phyloP scores from a whole-genome alignment of 208 protist species.

The Tetramitus jugosus region DNA sequence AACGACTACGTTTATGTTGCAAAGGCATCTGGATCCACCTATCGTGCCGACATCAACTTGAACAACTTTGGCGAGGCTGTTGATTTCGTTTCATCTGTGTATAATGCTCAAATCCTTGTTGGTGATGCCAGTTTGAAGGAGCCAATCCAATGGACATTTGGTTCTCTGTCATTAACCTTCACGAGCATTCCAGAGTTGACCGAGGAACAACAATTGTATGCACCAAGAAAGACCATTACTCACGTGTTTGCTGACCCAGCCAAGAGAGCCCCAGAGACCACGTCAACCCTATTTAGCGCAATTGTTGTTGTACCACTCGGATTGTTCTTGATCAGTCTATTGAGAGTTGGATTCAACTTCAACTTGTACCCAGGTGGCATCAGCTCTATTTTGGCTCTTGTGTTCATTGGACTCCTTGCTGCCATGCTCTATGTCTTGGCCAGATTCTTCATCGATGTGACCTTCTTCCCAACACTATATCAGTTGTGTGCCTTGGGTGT shows the following conservation, averaged over 20 bases:
- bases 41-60: background rate
- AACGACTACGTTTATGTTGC: background rate
- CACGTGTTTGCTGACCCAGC: background rate
- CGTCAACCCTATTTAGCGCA: background rate
- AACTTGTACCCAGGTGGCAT: background rate
- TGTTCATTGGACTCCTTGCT: background rate
- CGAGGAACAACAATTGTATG: background rate
- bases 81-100: background rate
- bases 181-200: background rate
- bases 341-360: slow-evolving; percentile 2
- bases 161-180: background rate
- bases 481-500: background rate
- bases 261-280: background rate
- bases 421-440: background rate
- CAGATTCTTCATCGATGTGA: background rate
- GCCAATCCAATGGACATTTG: slow-evolving; percentile 9
- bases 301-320: background rate
- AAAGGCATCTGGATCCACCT: background rate
- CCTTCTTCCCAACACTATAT: background rate
- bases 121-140: background rate
- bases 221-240: background rate
- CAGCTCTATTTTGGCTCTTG: background rate
- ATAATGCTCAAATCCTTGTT: background rate
- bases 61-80: background rate
- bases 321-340: background rate